Conservation (phyloP, 257 asterid genomes). For the Nicotiana benthamiana region DNA sequence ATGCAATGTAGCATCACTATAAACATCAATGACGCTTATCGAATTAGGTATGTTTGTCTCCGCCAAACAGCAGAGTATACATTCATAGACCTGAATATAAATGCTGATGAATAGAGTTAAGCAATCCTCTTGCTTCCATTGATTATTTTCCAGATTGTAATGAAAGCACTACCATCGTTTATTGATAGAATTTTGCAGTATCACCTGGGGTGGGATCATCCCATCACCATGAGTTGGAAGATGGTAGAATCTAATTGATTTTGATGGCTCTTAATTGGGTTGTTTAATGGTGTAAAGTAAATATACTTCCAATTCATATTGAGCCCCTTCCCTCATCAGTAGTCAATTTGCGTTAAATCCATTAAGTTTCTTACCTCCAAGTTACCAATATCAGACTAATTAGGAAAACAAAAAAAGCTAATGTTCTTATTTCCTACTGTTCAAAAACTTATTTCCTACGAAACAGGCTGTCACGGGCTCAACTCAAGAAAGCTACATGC, state of each 20-base stretch:
- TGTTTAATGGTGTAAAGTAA: neutral
- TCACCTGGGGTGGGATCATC: neutral
- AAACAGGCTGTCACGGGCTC: neutral
- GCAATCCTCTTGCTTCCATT: neutral
- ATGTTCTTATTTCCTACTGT: neutral
- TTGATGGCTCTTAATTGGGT: neutral
- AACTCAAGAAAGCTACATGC: too few species aligned
- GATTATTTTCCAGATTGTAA: neutral
- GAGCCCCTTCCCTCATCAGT: neutral
- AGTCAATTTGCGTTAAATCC: neutral
- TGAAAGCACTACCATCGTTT: neutral
- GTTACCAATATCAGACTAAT: neutral
- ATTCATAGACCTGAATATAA: neutral
- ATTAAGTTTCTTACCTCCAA: neutral
- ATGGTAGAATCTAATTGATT: neutral
- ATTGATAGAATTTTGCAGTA: neutral
- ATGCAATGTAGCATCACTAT: neutral
- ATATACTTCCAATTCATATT: neutral
- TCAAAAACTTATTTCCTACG: neutral
- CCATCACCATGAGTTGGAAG: neutral
- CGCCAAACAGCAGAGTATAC: neutral
- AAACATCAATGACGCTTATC: neutral
- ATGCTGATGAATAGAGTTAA: neutral
- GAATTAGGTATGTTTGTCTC: neutral
- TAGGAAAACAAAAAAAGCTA: neutral